Conservation (phyloP, 73 alveolate species). For the Blepharisma japonicum region DNA sequence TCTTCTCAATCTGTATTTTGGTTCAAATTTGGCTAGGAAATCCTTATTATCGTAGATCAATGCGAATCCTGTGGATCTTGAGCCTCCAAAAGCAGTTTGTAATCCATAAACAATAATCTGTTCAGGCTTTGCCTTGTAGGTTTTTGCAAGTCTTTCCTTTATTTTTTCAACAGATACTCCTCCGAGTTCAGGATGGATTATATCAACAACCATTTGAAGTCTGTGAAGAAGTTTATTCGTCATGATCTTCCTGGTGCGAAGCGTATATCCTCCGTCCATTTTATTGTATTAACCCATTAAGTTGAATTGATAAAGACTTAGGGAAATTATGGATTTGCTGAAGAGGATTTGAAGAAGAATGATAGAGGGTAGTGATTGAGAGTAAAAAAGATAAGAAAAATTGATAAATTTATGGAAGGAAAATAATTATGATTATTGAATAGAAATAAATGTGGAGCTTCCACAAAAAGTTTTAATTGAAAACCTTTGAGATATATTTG, state of each 20-base stretch:
- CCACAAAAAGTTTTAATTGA: too few relatives aligned
- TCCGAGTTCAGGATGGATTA: conserved; percentile 74
- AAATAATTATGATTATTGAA: too few relatives aligned
- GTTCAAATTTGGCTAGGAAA: conserved; percentile 75
- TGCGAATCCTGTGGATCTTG: conserved; percentile 89
- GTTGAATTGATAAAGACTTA: too few relatives aligned
- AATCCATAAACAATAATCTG: conserved; percentile 76
- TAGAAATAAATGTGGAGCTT: too few relatives aligned
- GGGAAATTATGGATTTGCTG: too few relatives aligned
- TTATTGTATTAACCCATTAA: too few relatives aligned
- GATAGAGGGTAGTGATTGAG: background rate
- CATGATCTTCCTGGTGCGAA: conserved; percentile 64
- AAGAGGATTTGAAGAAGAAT: background rate
- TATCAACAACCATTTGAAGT: conserved; percentile 71
- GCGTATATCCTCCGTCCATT: too few relatives aligned
- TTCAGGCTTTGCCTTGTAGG: conserved; percentile 67
- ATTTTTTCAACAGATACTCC: conserved; percentile 80
- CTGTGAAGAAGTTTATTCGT: conserved; percentile 67
- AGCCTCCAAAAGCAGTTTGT: conserved; percentile 88
- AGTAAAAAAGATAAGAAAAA: too few relatives aligned
- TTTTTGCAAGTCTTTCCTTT: conserved; percentile 69
- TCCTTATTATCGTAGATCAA: conserved; percentile 81
- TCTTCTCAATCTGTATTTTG: conserved; percentile 62
- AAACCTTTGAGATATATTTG: too few relatives aligned
- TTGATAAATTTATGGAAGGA: too few relatives aligned